Evolutionary conservation across 257 asterid genomes (phyloP), one percentile per base, ranked within the genome.

Genomic region (Penstemon eatonii): DNA sequence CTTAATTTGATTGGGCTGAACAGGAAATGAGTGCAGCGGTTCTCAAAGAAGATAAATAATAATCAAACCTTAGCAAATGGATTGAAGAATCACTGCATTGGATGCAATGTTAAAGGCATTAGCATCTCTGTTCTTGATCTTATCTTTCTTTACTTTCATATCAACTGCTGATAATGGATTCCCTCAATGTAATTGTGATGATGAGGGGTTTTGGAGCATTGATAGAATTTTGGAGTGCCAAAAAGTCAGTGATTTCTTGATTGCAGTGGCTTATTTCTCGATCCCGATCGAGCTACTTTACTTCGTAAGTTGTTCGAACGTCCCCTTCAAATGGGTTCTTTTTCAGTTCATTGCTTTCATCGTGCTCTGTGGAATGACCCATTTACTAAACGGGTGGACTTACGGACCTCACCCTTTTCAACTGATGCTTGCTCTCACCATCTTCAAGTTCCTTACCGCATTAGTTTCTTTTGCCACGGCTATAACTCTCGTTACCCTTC

Each of bases 261-360:
- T 91, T 69, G 96, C 96, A 1, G 87, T 94, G 49, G 99, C 99
- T 56, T 94, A 94, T 78, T 94, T 94, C 60, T 91, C 99, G 3
- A 94, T 94, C 75, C 99, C 99, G 0, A 70, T 94, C 53, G 99
- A 94, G 95, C 89, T 94, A 7, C 87, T 94, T 39, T 94, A 89
- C 80, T 94, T 94, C 57, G 82, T 91, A 13, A 89, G 93, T 79
- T 89, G 90, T 81, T 81, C 96, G 6, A 83, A 77, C 39, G 60
- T 94, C 44, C 99, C 99, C 3, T 89, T 89, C 68, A 94, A 91
- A 84, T 89, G 93, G 99, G 97, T 94, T 67, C 92, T 91, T 11
- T 83, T 89, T 59, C 80, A 87, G 80, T 94, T 94, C 82, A 86
- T 87, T 13, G 85, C 90, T 8, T 94, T 94, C 87, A 94, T 94